Base-by-base conservation (phyloP, 257 asterid genomes). In the Paulownia fortunei region DNA sequence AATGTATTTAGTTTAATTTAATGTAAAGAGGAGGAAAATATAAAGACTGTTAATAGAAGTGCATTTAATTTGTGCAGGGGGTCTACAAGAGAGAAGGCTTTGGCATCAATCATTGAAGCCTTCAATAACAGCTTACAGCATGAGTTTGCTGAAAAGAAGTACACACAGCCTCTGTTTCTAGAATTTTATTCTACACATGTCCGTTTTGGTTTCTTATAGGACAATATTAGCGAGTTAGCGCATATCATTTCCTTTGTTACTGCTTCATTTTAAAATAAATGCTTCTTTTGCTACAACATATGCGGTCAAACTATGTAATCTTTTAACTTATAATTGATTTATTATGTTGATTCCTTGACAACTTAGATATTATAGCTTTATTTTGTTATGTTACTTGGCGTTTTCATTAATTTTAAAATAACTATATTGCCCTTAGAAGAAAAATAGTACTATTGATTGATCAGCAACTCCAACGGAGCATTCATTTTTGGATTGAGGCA, bases 71-170 rank as follows among this genome's bases (percentile, higher is more conserved):
- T 77, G 8, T 84, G 34, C 94, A 96, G 99, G 87, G 99, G 97
- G 6, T 78, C 97, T 64, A 92, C 97, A 12, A 87, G 97, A 82
- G 98, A 96, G 89, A 88, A 87, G 83, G 98, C 97, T 4, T 82
- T 96, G 92, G 78, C 91, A 8, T 84, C 93, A 34, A 81, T 96
- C 66, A 87, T 86, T 46, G 94, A 92, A 80, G 83, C 92, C 18
- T 96, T 96, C 64, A 94, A 87, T 76, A 89, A 79, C 92, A 89
- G 79, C 82, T 51, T 96, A 55, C 95, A 89, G 59, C 90, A 84
- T 39, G 96, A 88, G 26, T 96, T 88, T 83, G 89, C 89, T 13
- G 97, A 90, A 80, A 87, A 88, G 81, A 96, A 93, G 99, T 89
- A 81, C 47, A 71, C 18, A 1, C 12, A 27, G 8, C 56, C 12